Evolutionary conservation across 2,329 filamentous ascomycete species (phyloP).

Genomic region (Teratosphaeria gauchensis): DNA sequence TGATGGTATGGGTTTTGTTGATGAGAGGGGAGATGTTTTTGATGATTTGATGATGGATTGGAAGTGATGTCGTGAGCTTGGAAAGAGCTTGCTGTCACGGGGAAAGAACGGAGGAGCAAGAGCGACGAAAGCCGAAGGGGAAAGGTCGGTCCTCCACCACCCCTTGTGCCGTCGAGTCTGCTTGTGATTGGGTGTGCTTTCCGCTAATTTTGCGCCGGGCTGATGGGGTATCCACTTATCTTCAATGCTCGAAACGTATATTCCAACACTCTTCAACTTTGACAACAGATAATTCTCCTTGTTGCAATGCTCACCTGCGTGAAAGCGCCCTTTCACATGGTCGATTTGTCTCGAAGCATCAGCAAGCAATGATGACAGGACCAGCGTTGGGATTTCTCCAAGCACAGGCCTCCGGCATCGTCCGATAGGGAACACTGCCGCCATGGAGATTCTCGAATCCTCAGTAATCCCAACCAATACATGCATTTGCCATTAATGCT

Average conservation of each 20-base stretch:
- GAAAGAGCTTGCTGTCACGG: constrained; percentile 4
- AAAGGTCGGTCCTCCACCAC: neutral
- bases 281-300: too few species aligned
- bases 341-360: neutral
- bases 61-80: neutral
- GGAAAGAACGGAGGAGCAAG: constrained; percentile 3
- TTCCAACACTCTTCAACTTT: neutral
- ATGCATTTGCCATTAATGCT: neutral
- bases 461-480: neutral
- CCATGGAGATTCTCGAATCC: neutral
- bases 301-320: neutral
- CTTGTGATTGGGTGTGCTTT: neutral
- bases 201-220: neutral
- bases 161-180: neutral
- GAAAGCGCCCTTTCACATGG: neutral
- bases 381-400: neutral
- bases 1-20: constrained; percentile 41
- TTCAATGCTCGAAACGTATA: neutral
- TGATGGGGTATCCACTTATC: neutral
- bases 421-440: neutral
- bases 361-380: neutral
- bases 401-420: neutral
- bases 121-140: neutral
- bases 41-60: constrained; percentile 10
- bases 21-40: constrained; percentile 17